Percentiles rank a stretch among this genome's conserved stretches.
These are phyloP conservation scores for Annona cherimola DNA, from an alignment of 164 flowering plant genomes.

Conservation along the genomic window DNA sequence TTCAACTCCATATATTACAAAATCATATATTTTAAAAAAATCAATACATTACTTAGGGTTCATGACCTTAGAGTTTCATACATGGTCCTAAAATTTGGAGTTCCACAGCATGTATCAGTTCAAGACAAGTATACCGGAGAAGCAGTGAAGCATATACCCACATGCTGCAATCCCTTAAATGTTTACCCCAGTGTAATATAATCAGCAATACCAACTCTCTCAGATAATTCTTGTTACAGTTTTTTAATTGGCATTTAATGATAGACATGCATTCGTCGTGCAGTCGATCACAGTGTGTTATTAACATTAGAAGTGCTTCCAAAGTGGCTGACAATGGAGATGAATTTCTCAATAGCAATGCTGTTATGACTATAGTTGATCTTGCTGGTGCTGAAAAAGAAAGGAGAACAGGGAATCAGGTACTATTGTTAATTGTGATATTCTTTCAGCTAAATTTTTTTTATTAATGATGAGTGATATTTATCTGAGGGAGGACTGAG, in stretches of 20 bases:
- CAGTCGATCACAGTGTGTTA: constrained; percentile 93
- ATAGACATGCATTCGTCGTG: constrained; percentile 11
- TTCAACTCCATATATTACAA: too few relatives aligned
- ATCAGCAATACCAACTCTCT: neutral
- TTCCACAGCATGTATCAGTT: too few relatives aligned
- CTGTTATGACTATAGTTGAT: constrained; percentile 70
- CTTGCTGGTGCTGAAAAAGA: constrained; percentile 96
- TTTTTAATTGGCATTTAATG: neutral
- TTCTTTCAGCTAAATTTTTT: constrained; percentile 7
- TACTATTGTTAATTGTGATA: constrained; percentile 3
- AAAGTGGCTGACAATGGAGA: constrained; percentile 17
- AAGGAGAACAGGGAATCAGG: constrained; percentile 88
- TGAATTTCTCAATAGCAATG: constrained; percentile 19
- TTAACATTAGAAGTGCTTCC: constrained; percentile 42
- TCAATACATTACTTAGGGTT: too few relatives aligned
- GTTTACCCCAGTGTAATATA: neutral
- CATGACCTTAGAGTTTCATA: too few relatives aligned
- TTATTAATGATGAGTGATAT: too few relatives aligned
- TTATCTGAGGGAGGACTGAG: too few relatives aligned
- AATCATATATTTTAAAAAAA: too few relatives aligned
- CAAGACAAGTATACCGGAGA: too few relatives aligned
- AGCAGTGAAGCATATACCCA: neutral
- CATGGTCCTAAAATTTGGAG: too few relatives aligned
- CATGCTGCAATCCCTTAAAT: neutral
- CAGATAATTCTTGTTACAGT: neutral